Evolutionary conservation across 2,329 filamentous ascomycete species (phyloP), one percentile per base, ranked within the genome.

Genomic region (Exophiala lecanii-corni): DNA sequence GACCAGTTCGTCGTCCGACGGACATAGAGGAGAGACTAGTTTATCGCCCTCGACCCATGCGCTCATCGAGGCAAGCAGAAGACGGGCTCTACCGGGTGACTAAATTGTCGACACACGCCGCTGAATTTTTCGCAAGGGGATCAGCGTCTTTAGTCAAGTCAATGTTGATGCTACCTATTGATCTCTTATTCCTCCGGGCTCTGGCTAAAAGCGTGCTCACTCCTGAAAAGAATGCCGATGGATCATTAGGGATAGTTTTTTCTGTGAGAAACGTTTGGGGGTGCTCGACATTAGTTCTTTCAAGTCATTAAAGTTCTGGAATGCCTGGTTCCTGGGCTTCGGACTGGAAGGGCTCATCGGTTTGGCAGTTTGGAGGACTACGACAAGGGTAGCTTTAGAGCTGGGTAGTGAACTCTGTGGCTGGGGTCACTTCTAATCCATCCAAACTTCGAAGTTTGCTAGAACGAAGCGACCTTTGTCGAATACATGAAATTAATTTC

Each of bases 1-100:
- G 50, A 31, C 50, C 50, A 17, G 41, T 51, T 5, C 48, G 54
- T 13, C 50, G 52, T n/a, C 45, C 47, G 9, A 55, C 52, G 18
- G 50, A 55, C 19, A 38, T 50, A 17, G 23, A 26, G 47, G 50
- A 23, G 48, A 54, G 33, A 41, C 49, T 9, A 32, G 36, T 25
- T 10, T 35, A 35, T 28, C 44, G 13, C 4, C 36, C 34, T 25
- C 18, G 23, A n/a, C 25, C 40, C 3, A 19, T 31, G 16, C 28
- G 28, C 19, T 26, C 26, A 31, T n/a, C 25, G n/a, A 40, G 19
- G 3, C 19, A 38, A 10, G 26, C 18, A 30, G 37, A 45, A 6
- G 37, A 34, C 16, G 35, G 23, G 23, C 31, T 30, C 12, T 51
- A 49, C 25, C 47, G 50, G 6, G 47, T 50, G 23, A 50, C 45